phyloP scores from a whole-genome alignment of 768 basidiomycete genomes.

The Phylloporus sp. region DNA sequence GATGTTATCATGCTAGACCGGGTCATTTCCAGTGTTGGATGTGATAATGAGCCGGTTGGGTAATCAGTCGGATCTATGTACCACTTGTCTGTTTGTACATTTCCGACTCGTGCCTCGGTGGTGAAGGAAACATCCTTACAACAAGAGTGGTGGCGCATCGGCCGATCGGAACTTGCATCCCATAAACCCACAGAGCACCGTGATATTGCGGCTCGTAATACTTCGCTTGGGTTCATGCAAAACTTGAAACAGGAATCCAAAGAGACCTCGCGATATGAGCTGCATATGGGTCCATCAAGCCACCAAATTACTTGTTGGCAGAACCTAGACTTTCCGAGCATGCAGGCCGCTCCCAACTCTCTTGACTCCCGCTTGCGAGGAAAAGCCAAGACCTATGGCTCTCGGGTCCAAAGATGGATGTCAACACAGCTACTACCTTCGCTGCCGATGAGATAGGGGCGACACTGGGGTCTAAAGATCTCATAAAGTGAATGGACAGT shows the following conservation, averaged over 20 bases:
- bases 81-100: no score
- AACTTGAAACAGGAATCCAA: neutral
- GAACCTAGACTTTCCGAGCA: conserved; percentile 7
- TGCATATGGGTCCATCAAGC: conserved; percentile 21
- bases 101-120: neutral
- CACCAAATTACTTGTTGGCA: conserved; percentile 26
- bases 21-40: no score
- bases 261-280: conserved; percentile 6
- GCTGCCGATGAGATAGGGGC: conserved; percentile 4
- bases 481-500: neutral
- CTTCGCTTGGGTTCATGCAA: neutral
- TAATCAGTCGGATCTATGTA: neutral
- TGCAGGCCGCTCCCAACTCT: neutral
- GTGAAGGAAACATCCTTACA: neutral
- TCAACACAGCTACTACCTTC: conserved; percentile 5
- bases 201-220: conserved; percentile 5
- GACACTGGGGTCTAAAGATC: conserved; percentile 1
- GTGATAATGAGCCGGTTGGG: no score
- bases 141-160: conserved; percentile 22
- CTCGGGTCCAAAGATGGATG: conserved; percentile 18
- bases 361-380: neutral
- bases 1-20: no score
- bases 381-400: neutral
- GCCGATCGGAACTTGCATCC: conserved; percentile 4
- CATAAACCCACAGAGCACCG: conserved; percentile 8